Evolutionary conservation across 805 yeast genomes (phyloP), one percentile per base, ranked within the genome.

Genomic region (Myxozyma neotropica): DNA sequence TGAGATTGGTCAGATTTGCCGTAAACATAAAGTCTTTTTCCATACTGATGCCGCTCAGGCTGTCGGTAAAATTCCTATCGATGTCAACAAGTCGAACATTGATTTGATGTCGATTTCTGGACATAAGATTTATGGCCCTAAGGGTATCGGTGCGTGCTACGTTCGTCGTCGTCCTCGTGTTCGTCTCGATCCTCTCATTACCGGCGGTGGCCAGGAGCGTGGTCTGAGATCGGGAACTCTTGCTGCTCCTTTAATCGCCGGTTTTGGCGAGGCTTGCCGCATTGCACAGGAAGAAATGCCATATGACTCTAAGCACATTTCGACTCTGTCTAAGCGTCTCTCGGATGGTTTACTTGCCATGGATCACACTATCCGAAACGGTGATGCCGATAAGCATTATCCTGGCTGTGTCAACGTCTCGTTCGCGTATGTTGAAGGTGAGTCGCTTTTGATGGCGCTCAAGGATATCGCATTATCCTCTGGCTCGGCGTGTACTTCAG

Each of bases 151-250:
- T 70, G 99, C 99, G 8, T 80, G 92, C 68, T 94, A 82, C 71
- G 93, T 94, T 40, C 86, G 99, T 77, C 88, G 99, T 81, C 87
- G 99, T 76, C 99, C 99, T 64, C 86, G 99, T 77, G 99, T 94
- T 51, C 88, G 99, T 81, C 73, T 94, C 63, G 97, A 92, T 66
- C 97, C 99, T 23, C 79, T 94, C 56, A 88, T 94, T 67, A 87
- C 91, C 61, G 99, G 99, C 67, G 99, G 99, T 77, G 99, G 99
- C 54, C 99, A 94, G 78, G 99, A 94, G 78, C 87, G 99, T 79
- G 99, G 99, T 60, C 80, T 94, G 70, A 83, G 99, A 77, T 88
- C 96, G 4, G 99, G 99, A 62, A 94, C 99, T 29, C 81, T 94
- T 72, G 92, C 99, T 3, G 96, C 99, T n/a, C 96, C 98, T 23